Evolutionary conservation across 345 rosid genomes (phyloP).

Genomic region (Gossypium thurberi): DNA sequence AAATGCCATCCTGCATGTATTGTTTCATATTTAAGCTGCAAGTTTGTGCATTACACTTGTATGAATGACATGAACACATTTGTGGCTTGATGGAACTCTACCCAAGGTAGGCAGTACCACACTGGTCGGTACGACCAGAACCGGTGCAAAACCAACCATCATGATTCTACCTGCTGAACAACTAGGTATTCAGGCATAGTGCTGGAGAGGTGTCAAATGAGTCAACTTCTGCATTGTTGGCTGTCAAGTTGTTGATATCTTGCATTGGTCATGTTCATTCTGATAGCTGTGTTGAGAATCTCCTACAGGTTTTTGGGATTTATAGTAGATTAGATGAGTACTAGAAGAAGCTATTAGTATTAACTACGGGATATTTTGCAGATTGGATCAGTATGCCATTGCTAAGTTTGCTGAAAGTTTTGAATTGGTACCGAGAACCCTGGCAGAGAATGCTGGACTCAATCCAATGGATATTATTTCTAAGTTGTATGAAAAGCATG

Average conservation of each 20-base stretch:
- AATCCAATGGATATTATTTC: constrained; percentile 94
- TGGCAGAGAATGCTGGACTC: constrained; percentile 96
- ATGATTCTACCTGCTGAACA: background rate
- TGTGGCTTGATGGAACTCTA: background rate
- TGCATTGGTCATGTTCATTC: background rate
- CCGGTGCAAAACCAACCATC: no score
- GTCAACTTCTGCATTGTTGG: background rate
- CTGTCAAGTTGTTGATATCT: background rate
- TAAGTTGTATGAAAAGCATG: constrained; percentile 86
- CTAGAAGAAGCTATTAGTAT: background rate
- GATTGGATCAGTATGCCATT: constrained; percentile 95
- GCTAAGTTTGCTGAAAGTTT: constrained; percentile 94
- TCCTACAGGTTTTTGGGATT: background rate
- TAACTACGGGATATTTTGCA: constrained; percentile 26
- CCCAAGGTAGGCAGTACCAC: no score
- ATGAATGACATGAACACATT: background rate
- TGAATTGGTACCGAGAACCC: constrained; percentile 87
- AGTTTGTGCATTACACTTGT: background rate
- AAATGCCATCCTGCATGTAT: background rate
- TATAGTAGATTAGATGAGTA: background rate
- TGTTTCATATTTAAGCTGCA: background rate
- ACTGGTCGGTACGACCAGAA: no score
- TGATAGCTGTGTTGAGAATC: background rate
- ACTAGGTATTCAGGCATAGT: background rate
- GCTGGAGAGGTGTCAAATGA: background rate